phyloP scores from a whole-genome alignment of 371 early-diverging fungal genomes.

The Mortierella sp. region DNA sequence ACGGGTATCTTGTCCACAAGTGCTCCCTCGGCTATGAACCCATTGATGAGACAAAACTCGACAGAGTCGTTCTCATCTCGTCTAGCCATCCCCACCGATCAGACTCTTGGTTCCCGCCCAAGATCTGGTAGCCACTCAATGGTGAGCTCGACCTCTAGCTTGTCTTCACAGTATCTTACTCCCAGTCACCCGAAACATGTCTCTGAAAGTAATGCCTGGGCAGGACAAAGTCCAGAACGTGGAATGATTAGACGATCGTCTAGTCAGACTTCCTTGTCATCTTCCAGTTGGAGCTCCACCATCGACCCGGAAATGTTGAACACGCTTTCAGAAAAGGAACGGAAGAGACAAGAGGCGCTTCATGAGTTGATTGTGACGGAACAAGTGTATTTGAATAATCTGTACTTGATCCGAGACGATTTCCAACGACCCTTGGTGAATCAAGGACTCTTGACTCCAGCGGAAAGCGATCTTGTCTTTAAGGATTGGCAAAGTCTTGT shows the following conservation, averaged over 20 bases:
- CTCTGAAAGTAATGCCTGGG: constrained; percentile 6
- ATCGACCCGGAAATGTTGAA: constrained; percentile 10
- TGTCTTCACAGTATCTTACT: neutral
- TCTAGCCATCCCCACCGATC: constrained; percentile 15
- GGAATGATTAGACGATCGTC: too few species aligned
- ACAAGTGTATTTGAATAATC: constrained; percentile 80
- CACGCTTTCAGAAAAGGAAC: constrained; percentile 64
- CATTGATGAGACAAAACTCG: constrained; percentile 19
- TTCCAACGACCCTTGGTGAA: constrained; percentile 61
- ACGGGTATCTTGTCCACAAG: too few species aligned
- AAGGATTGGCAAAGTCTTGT: constrained; percentile 39
- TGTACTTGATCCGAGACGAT: constrained; percentile 84
- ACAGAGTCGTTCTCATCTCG: constrained; percentile 22
- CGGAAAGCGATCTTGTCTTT: constrained; percentile 37
- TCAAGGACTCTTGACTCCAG: constrained; percentile 21
- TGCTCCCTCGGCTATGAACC: neutral
- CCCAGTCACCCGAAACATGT: constrained; percentile 8
- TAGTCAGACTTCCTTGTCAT: neutral
- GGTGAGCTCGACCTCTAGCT: neutral
- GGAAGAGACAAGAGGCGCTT: constrained; percentile 89
- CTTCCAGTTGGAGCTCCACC: constrained; percentile 32
- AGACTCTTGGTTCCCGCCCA: constrained; percentile 13
- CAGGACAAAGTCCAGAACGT: too few species aligned
- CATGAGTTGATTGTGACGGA: constrained; percentile 90
- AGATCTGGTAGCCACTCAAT: constrained; percentile 40